Evolutionary conservation across 345 rosid genomes (phyloP).

Genomic region (Boechera retrofracta): DNA sequence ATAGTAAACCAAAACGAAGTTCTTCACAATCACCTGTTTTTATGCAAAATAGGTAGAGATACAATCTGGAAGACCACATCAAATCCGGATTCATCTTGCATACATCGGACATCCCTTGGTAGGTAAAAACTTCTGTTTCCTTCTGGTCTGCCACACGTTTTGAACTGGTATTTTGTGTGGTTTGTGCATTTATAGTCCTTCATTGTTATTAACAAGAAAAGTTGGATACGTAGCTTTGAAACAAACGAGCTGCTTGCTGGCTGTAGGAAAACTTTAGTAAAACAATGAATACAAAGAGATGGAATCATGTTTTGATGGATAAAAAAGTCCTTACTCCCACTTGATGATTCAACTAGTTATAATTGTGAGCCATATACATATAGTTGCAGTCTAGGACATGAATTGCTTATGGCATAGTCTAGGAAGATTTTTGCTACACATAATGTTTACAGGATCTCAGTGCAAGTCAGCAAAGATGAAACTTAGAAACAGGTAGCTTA

Average conservation of each 20-base stretch:
- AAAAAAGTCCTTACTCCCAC: not conserved
- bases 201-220: not conserved
- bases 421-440: slow-evolving; percentile 1
- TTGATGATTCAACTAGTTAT: slow-evolving; percentile 3
- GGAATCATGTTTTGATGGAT: slow-evolving; percentile 1
- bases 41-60: slow-evolving; percentile 68
- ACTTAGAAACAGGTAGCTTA: slow-evolving; percentile 15
- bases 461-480: slow-evolving; percentile 25
- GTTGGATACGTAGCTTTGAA: slow-evolving; percentile 14
- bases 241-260: slow-evolving; percentile 1
- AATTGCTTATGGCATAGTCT: slow-evolving; percentile 6
- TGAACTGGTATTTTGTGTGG: not conserved
- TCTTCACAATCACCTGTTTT: slow-evolving; percentile 19
- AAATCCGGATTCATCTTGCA: slow-evolving; percentile 90
- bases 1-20: slow-evolving; percentile 6
- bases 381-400: slow-evolving; percentile 18
- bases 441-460: not conserved
- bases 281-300: slow-evolving; percentile 7
- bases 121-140: slow-evolving; percentile 53
- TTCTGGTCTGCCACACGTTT: not conserved
- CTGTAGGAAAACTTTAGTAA: not conserved
- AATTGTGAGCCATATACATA: not conserved
- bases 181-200: not conserved
- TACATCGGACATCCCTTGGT: slow-evolving; percentile 82
- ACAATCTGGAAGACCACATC: slow-evolving; percentile 92